A percentile compares a stretch with the other conserved stretches of the same genome.
These are phyloP conservation scores for Penicillium subrubescens DNA, from an alignment of 495 filamentous ascomycete species.

Conservation along the genomic window DNA sequence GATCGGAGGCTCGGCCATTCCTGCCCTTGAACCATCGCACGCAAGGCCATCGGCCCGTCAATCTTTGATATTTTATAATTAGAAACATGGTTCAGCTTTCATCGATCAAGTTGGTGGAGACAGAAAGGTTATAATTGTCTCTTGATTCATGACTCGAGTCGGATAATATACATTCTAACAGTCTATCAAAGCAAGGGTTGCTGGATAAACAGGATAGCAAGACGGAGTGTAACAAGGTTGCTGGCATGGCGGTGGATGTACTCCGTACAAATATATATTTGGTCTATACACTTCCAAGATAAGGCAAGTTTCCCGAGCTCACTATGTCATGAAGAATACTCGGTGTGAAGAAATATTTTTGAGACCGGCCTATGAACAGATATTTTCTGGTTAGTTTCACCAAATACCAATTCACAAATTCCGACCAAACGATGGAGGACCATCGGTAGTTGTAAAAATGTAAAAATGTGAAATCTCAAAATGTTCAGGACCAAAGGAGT, in stretches of 20 bases:
- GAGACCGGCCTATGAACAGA: neutral
- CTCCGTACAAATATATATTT: neutral
- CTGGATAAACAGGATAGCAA: too few relatives aligned
- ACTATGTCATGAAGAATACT: neutral
- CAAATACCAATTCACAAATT: too few relatives aligned
- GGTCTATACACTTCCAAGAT: neutral
- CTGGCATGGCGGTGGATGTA: too few relatives aligned
- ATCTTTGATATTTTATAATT: constrained; percentile 9
- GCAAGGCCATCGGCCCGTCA: constrained; percentile 2
- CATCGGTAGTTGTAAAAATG: too few relatives aligned
- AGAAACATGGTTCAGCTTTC: constrained; percentile 1
- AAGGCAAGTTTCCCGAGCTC: neutral
- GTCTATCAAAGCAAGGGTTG: neutral
- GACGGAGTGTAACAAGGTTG: too few relatives aligned
- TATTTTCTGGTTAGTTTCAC: neutral
- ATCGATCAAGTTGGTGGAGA: neutral
- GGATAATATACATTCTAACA: neutral
- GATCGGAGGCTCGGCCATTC: constrained; percentile 1
- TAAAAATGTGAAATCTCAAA: neutral
- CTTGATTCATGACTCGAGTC: neutral
- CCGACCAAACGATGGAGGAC: too few relatives aligned
- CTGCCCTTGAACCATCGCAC: neutral
- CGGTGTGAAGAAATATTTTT: too few relatives aligned
- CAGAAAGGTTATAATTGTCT: neutral
- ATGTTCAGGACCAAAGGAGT: neutral